Base-by-base conservation (phyloP, 495 filamentous ascomycete genomes). In the Neurospora sublineolata region DNA sequence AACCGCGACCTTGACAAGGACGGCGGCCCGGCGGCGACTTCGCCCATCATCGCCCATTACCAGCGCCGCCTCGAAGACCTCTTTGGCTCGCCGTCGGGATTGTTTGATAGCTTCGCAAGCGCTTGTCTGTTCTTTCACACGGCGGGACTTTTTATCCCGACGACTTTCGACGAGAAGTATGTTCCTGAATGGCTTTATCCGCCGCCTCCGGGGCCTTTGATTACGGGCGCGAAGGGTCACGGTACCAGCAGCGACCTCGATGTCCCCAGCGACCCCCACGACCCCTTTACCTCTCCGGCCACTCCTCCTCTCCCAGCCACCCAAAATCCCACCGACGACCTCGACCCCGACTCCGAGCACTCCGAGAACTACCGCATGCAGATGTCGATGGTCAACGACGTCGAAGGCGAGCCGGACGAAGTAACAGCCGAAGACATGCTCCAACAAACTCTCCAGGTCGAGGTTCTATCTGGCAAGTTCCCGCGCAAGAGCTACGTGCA, bases 21-120 rank as follows among this genome's bases (percentile, higher is more conserved):
- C 7, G 30, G 44, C 14, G 67, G 67, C 1, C 23, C 58, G 37
- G 52, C 52, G 2, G 52, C 52, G 0, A 64, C 52, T 0, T 64
- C 52, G 0, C 52, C 27, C 1, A 36, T 64, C 6, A 64, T 64
- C 7, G 52, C 52, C 27, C 27, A 64, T 2, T 64, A 64, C 2
- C 52, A 64, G 20, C 30, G 52, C 1, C 8, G 69, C 3, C 70
- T 70, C 14, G 69, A 73, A 0, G 68, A 27, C 36, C 78, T 87
- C 23, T 88, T 88, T 75, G 37, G 67, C 18, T 68, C 44, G 4
- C 84, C 86, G 3, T 73, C 72, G 36, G 73, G 79, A 60, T 75
- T 85, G 39, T 86, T 87, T 73, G 86, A 89, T 68, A 76, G 83
- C 20, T 88, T 88, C 71, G 85, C 83, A 10, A 86, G 83, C 68